Base-by-base conservation (phyloP, 164 flowering plant genomes). In the Vitis cinerea region DNA sequence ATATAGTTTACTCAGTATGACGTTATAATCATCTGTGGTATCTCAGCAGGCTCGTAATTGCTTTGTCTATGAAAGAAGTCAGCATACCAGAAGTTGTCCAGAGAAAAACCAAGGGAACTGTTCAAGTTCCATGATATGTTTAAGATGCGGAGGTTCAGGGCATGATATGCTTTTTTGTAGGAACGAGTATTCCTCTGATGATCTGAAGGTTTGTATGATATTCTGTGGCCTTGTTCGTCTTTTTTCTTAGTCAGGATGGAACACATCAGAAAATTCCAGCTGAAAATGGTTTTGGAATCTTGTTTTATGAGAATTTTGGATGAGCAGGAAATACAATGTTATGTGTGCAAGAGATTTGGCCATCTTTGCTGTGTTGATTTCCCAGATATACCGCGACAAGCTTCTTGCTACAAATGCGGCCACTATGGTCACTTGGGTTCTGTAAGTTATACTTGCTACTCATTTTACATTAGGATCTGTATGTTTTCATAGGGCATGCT, bases 91-190 rank as follows among this genome's bases (percentile, higher is more conserved):
- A 30, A 59, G 61, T 61, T 80, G 78, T 62, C 78, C 76, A 2
- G 50, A 69, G 10, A 69, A 59, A 60, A 13, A 65, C 15, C 30
- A 19, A 12, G 48, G 53, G 10, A 59, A 53, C 30, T 54, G 47
- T 56, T 11, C 6, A 6, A 17, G 47, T 59, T 66, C 77, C n/a
- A 65, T 49, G 4, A 19, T 68, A 7, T 80, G 83, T 69, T 74
- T 80, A 63, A 71, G 56, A 68, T 83, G 85, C 62, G 94, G 94
- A 47, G 80, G 79, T 68, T 70, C 68, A 16, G 88, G 87, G 57
- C 94, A 89, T 78, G 81, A 79, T 59, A 89, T 89, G 86, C 72
- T 64, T 62, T 72, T 82, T 10, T 89, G 94, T 72, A 63, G 54
- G 23, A 80, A 62, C 64, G 77, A 77, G 68, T 89, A 86, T 68